Evolutionary conservation across 148 eudicot species (phyloP).

Genomic region (Heliosperma pusillum): DNA sequence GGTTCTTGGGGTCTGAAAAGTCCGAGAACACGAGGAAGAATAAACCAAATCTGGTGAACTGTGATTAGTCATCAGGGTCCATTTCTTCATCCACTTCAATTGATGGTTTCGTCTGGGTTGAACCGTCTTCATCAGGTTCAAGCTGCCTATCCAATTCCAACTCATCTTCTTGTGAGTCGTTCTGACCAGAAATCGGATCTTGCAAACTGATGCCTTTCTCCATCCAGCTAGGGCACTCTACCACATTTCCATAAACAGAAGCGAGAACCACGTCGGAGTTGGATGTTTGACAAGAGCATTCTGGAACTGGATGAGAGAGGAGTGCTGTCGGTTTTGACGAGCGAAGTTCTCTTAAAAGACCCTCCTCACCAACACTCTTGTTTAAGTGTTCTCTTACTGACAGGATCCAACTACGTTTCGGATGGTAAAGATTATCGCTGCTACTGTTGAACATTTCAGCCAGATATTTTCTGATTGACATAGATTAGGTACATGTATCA

Average conservation of each 20-base stretch:
- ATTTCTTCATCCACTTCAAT: constrained; percentile 79
- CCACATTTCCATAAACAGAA: constrained; percentile 33
- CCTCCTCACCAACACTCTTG: constrained; percentile 65
- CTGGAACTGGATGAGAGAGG: constrained; percentile 81
- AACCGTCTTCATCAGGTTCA: constrained; percentile 47
- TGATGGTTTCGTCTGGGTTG: constrained; percentile 29
- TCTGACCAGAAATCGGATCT: constrained; percentile 35
- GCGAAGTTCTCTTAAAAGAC: constrained; percentile 47
- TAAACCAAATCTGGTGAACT: not conserved
- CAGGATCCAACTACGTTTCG: constrained; percentile 69
- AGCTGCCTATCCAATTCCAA: constrained; percentile 37
- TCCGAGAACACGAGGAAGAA: constrained; percentile 3
- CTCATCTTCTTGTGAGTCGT: constrained; percentile 60
- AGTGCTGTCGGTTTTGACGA: constrained; percentile 52
- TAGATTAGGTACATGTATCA: constrained; percentile 2
- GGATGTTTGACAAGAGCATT: constrained; percentile 71
- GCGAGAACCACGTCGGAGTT: constrained; percentile 34
- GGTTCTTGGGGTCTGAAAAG: not conserved
- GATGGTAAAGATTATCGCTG: constrained; percentile 58
- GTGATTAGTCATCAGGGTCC: constrained; percentile 73
- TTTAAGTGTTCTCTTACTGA: constrained; percentile 75
- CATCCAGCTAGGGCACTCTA: constrained; percentile 73
- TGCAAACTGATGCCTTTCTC: constrained; percentile 30
- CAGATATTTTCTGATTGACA: constrained; percentile 59
- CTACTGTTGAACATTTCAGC: constrained; percentile 57